Percentiles rank a stretch among this genome's conserved stretches.
These are phyloP conservation scores for Endogone sp. DNA, from an alignment of 192 early-diverging fungal species.

Conservation along the genomic window DNA sequence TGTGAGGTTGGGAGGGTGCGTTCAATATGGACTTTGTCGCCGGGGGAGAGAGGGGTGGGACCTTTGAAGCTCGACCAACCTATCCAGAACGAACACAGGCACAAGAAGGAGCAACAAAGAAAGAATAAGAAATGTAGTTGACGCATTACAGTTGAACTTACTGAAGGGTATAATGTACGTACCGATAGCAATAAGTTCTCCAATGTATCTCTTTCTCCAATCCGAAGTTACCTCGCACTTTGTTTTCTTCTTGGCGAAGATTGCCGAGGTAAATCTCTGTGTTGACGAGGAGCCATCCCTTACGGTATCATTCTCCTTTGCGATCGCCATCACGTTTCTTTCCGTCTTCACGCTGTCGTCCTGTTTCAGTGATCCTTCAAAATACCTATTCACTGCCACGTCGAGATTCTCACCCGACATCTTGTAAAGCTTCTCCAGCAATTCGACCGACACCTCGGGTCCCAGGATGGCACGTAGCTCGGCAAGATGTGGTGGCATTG, in stretches of 20 bases:
- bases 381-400: constrained; percentile 36
- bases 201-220: constrained; percentile 1
- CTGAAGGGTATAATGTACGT: not conserved
- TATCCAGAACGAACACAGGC: too few species aligned
- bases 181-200: not conserved
- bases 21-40: constrained; percentile 29
- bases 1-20: constrained; percentile 21
- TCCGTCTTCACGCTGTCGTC: not conserved
- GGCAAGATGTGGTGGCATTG: constrained; percentile 21
- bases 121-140: constrained; percentile 21
- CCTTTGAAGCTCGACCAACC: constrained; percentile 42
- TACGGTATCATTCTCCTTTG: constrained; percentile 3
- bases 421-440: constrained; percentile 27
- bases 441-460: constrained; percentile 18
- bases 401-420: constrained; percentile 34
- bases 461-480: constrained; percentile 24
- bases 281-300: not conserved
- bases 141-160: constrained; percentile 8
- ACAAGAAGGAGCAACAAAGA: constrained; percentile 21
- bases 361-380: constrained; percentile 22
- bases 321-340: not conserved
- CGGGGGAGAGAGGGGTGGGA: constrained; percentile 27
- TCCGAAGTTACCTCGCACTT: constrained; percentile 21
- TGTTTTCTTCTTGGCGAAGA: not conserved
- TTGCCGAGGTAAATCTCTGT: not conserved